These are phyloP conservation scores for Xylaria multiplex DNA, from an alignment of 2,329 filamentous ascomycete genomes.

Conservation along the genomic window DNA sequence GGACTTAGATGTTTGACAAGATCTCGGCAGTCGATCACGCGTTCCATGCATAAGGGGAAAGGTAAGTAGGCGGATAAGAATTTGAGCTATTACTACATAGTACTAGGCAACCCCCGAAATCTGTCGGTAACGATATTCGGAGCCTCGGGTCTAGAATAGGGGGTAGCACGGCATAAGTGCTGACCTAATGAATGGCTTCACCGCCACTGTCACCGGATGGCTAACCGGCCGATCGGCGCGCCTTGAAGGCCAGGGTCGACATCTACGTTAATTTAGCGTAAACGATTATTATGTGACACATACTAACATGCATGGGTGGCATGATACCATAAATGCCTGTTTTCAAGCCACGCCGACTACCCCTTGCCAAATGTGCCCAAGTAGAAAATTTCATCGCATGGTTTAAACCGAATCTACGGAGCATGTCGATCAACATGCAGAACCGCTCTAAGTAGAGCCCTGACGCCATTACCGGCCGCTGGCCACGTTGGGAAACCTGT, in stretches of 20 bases:
- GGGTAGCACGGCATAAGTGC: constrained; percentile 31
- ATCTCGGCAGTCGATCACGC: constrained; percentile 19
- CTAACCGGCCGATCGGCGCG: neutral
- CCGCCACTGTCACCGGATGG: constrained; percentile 17
- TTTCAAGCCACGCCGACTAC: neutral
- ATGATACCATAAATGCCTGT: constrained; percentile 15
- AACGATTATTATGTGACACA: neutral
- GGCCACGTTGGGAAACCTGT: constrained; percentile 7
- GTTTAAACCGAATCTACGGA: constrained; percentile 21
- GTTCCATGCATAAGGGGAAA: neutral
- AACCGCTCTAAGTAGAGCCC: constrained; percentile 14
- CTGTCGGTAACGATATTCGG: neutral
- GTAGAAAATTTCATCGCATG: constrained; percentile 19
- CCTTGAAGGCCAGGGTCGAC: constrained; percentile 2
- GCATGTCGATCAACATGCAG: constrained; percentile 20
- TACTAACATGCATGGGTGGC: neutral
- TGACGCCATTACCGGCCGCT: constrained; percentile 20
- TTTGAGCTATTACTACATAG: neutral
- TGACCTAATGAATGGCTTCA: constrained; percentile 26
- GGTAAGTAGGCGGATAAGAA: neutral
- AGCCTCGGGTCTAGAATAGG: neutral
- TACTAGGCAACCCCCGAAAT: neutral
- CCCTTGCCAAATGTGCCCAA: neutral
- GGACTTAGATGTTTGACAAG: constrained; percentile 1
- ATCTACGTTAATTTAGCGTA: neutral